A percentile compares a stretch with the other conserved stretches of the same genome.
Evolutionary conservation across 495 filamentous ascomycete species (phyloP).

Genomic region (Wilcoxina mikolae): DNA sequence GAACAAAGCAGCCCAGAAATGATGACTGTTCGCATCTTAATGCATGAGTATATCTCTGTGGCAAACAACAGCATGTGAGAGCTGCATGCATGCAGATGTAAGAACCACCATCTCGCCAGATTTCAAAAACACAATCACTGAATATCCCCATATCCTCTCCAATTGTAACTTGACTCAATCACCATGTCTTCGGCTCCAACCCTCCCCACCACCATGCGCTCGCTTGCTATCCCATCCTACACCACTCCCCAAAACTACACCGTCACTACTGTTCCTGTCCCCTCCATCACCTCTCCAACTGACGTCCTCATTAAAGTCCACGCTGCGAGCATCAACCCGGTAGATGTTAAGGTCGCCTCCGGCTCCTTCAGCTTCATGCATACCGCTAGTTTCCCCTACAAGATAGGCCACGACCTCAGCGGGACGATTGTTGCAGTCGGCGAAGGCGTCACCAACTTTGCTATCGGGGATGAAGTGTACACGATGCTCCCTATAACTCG

Average conservation of each 20-base stretch:
- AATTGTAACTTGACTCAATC: too few species aligned
- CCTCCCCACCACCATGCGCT: conserved; percentile 32
- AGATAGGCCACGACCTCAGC: conserved; percentile 35
- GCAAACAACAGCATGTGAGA: too few species aligned
- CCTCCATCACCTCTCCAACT: conserved; percentile 31
- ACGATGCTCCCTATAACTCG: conserved; percentile 15
- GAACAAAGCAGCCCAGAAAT: too few species aligned
- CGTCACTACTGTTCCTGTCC: conserved; percentile 33
- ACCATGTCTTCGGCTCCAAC: too few species aligned
- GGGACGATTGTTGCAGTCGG: conserved; percentile 38
- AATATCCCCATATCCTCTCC: too few species aligned
- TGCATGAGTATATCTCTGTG: too few species aligned
- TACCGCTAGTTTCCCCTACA: conserved; percentile 31
- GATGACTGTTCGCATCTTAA: too few species aligned
- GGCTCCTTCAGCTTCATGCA: conserved; percentile 14
- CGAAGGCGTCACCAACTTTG: conserved; percentile 33
- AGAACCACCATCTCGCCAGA: too few species aligned
- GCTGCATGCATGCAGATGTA: too few species aligned
- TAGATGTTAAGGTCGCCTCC: conserved; percentile 37
- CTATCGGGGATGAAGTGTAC: conserved; percentile 40
- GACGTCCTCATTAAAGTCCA: conserved; percentile 40
- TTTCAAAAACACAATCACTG: too few species aligned
- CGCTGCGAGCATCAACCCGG: conserved; percentile 37
- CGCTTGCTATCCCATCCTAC: conserved; percentile 33
- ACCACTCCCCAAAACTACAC: conserved; percentile 34